Conservation (phyloP, 306 rosid genomes). For the Lagenaria siceraria region DNA sequence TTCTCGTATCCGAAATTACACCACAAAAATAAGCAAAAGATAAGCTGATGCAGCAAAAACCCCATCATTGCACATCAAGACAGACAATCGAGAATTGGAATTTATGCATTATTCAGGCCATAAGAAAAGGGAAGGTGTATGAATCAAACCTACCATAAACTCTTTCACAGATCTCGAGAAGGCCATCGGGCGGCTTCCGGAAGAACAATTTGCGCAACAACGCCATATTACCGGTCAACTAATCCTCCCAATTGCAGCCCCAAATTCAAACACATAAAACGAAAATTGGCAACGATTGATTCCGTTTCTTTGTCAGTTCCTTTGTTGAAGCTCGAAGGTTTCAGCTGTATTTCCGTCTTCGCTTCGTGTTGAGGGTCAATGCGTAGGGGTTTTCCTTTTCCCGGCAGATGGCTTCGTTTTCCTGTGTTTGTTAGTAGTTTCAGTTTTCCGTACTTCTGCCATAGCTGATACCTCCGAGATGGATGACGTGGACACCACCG, state of each 20-base stretch:
- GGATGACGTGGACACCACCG: slow-evolving; percentile 10
- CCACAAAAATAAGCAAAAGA: not conserved
- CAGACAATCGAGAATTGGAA: not conserved
- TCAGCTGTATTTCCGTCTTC: not conserved
- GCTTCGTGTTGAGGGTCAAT: not conserved
- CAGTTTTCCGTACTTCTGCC: slow-evolving; percentile 5
- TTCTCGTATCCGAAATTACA: not conserved
- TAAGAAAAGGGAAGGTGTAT: not conserved
- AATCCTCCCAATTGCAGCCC: not conserved
- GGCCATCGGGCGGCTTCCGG: slow-evolving; percentile 87
- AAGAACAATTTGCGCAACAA: slow-evolving; percentile 78
- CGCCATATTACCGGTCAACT: slow-evolving; percentile 29
- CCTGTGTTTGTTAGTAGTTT: slow-evolving; percentile 5
- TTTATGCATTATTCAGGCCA: not conserved
- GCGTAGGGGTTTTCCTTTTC: not conserved
- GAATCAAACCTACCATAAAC: slow-evolving; percentile 51
- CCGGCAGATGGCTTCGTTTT: not conserved
- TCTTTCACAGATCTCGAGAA: slow-evolving; percentile 79
- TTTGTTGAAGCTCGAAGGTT: not conserved
- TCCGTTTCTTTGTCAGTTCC: not conserved
- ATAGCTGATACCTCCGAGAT: not conserved
- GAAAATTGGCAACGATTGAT: not conserved
- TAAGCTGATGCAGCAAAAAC: not conserved
- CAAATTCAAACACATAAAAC: not conserved
- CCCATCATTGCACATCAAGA: not conserved